Conservation (phyloP, 306 rosid species). For the Styphnolobium japonicum region DNA sequence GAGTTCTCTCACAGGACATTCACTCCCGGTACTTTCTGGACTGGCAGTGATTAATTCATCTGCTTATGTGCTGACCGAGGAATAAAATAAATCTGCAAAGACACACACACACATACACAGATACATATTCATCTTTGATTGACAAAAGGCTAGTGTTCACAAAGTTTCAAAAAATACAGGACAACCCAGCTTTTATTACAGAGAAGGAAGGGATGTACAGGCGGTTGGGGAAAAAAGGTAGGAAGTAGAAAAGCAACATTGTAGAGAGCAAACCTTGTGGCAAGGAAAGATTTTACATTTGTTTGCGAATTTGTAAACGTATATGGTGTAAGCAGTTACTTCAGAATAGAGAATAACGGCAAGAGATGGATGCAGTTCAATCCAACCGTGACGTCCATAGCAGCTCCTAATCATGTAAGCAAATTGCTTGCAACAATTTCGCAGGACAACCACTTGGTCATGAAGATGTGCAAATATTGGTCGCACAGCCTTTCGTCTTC, state of each 20-base stretch:
- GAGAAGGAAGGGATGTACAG: conserved; percentile 28
- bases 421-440: conserved; percentile 24
- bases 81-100: neutral
- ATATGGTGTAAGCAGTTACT: conserved; percentile 27
- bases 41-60: neutral
- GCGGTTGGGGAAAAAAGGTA: too few relatives aligned
- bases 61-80: neutral
- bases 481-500: conserved; percentile 24
- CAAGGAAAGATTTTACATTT: conserved; percentile 36
- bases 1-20: neutral
- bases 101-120: neutral
- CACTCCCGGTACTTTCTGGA: neutral
- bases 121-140: neutral
- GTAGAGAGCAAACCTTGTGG: conserved; percentile 22
- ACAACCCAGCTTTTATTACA: conserved; percentile 18
- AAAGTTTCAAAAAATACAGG: conserved; percentile 8
- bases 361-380: conserved; percentile 28
- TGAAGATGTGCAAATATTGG: conserved; percentile 20
- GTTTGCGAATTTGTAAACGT: conserved; percentile 23
- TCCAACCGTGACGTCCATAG: conserved; percentile 34
- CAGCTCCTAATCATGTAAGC: conserved; percentile 29
- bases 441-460: conserved; percentile 38
- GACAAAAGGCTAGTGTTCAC: neutral
- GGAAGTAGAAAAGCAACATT: too few relatives aligned
- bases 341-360: conserved; percentile 30